Percentiles rank a stretch among this genome's conserved stretches.
Conservation (phyloP, 1,139 yeast genomes). For the Hansenula sp. region DNA sequence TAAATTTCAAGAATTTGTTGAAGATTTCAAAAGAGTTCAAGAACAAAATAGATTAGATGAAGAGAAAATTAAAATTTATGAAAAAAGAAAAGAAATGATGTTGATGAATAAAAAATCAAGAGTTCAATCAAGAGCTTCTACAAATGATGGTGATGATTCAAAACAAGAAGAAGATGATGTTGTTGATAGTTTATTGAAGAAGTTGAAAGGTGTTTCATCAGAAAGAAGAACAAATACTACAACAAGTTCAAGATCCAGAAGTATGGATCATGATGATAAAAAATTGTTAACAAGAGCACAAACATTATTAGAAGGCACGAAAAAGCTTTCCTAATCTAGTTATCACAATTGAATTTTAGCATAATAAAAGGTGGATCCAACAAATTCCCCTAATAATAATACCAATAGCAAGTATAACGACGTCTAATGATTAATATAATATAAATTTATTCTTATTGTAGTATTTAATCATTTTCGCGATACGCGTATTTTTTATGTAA, state of each 20-base stretch:
- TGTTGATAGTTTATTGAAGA: slow-evolving; percentile 72
- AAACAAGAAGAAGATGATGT: slow-evolving; percentile 35
- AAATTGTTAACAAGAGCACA: slow-evolving; percentile 21
- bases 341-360: too few relatives aligned
- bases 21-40: slow-evolving; percentile 74
- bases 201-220: slow-evolving; percentile 69
- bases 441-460: too few relatives aligned
- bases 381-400: too few relatives aligned
- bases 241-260: slow-evolving; percentile 19
- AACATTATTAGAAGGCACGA: slow-evolving; percentile 21
- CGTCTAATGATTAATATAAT: too few relatives aligned
- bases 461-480: too few relatives aligned
- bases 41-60: slow-evolving; percentile 74
- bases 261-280: slow-evolving; percentile 9
- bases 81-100: slow-evolving; percentile 58
- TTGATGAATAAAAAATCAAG: slow-evolving; percentile 17
- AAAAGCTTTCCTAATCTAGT: slow-evolving; percentile 18
- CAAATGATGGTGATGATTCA: slow-evolving; percentile 15
- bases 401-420: too few relatives aligned
- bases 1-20: slow-evolving; percentile 68
- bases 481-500: too few relatives aligned
- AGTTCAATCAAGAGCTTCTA: slow-evolving; percentile 23
- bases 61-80: slow-evolving; percentile 74
- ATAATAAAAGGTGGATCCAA: too few relatives aligned
- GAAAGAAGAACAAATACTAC: slow-evolving; percentile 19